Conservation (phyloP, 2,329 filamentous ascomycete genomes). For the Cercospora citrullina region DNA sequence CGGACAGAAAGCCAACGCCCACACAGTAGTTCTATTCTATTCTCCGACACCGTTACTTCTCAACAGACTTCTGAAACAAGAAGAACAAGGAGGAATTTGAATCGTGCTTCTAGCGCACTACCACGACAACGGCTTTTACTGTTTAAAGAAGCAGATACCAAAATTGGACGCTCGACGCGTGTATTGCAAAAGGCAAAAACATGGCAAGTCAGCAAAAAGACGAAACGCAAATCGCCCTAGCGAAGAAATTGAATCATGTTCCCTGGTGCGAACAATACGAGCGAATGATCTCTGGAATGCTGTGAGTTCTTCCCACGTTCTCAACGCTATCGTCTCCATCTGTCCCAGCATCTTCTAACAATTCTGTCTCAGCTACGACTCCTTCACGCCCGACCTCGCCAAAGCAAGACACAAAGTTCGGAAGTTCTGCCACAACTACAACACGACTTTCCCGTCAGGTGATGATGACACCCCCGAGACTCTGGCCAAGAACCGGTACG, state of each 20-base stretch:
- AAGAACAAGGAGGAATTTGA: neutral
- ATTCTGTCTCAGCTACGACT: conserved; percentile 42
- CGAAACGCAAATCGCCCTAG: conserved; percentile 46
- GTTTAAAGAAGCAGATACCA: neutral
- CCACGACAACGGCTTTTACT: neutral
- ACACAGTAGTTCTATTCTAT: neutral
- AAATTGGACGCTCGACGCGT: neutral
- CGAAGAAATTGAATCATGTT: conserved; percentile 52
- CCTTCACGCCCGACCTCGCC: conserved; percentile 51
- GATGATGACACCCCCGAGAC: conserved; percentile 15
- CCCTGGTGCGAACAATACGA: conserved; percentile 63
- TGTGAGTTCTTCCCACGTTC: conserved; percentile 39
- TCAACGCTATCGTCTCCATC: neutral
- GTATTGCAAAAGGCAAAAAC: neutral
- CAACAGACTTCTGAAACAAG: neutral
- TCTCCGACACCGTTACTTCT: neutral
- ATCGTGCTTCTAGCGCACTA: neutral
- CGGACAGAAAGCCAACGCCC: neutral
- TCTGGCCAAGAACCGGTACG: conserved; percentile 10
- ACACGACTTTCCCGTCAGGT: conserved; percentile 53
- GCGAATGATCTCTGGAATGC: conserved; percentile 64
- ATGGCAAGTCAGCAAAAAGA: conserved; percentile 45
- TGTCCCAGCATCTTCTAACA: neutral
- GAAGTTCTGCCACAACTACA: conserved; percentile 60
- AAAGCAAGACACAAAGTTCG: conserved; percentile 56